A percentile compares a stretch with the other conserved stretches of the same genome.
Conservation (phyloP, 192 early-diverging fungal species). For the Pecoramyces ruminantium region DNA sequence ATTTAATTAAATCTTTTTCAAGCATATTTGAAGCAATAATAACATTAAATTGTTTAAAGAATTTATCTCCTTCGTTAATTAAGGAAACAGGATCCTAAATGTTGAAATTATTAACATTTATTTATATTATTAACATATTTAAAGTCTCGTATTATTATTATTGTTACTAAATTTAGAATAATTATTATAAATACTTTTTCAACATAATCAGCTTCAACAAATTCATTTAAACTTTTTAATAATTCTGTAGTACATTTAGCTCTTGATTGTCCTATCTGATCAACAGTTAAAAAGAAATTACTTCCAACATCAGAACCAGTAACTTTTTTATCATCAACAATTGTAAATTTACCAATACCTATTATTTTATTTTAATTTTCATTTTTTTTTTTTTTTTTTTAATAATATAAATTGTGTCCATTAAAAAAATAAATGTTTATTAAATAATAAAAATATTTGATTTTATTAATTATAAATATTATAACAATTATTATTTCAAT, state of each 20-base stretch:
- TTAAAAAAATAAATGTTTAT: too few species aligned
- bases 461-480: background rate
- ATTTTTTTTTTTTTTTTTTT: background rate
- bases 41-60: slow-evolving; percentile 49
- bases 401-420: too few species aligned
- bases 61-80: slow-evolving; percentile 26
- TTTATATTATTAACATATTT: background rate
- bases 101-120: background rate
- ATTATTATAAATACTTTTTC: slow-evolving; percentile 22
- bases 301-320: slow-evolving; percentile 50
- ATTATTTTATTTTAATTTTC: background rate
- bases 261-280: slow-evolving; percentile 42
- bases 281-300: slow-evolving; percentile 81
- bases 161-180: background rate
- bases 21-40: slow-evolving; percentile 55
- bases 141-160: background rate
- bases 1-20: slow-evolving; percentile 26
- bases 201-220: slow-evolving; percentile 46
- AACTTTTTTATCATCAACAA: slow-evolving; percentile 60
- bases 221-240: slow-evolving; percentile 75
- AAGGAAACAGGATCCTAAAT: slow-evolving; percentile 20
- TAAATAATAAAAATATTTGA: too few species aligned
- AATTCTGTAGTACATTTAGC: slow-evolving; percentile 41
- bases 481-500: background rate
- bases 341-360: slow-evolving; percentile 79